Evolutionary conservation across 129 eudicot genomes (phyloP), one percentile per base, ranked within the genome.

Genomic region (Artemisia annua): DNA sequence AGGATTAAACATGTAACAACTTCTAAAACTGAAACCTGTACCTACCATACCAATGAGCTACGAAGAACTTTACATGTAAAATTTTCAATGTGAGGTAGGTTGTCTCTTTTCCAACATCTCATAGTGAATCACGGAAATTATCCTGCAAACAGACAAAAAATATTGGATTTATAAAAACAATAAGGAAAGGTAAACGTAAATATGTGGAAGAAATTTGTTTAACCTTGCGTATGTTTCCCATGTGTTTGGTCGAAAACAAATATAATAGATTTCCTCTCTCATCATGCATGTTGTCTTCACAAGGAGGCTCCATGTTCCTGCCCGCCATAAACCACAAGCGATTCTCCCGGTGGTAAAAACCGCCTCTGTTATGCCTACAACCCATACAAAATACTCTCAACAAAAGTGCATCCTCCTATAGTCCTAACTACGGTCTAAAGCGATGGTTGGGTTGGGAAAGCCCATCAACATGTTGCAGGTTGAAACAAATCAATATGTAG

Each of bases 151-250:
- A 28, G 5, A 57, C 46, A 55, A 4, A 18, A n/a, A n/a, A 10
- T 4, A 35, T 2, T 1, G 11, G 57, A 52, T 10, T 30, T 17
- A 16, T 10, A 5, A n/a, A 16, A 70, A 10, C 11, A 54, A 16
- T 16, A 52, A 4, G 22, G 11, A 4, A 52, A 69, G 28, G 3
- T 51, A 22, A 26, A 67, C 43, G 16, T 20, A 22, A 52, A 69
- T 15, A 24, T 39, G 46, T 39, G 10, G 46, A n/a, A n/a, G n/a
- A n/a, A 1, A 52, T 15, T 0, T 52, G 17, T 52, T 52, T 48
- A 59, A 91, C 98, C 98, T 92, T 92, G 75, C 85, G 87, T 63
- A 86, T 56, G 95, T 92, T 75, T 92, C 98, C 98, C 98, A 89
- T 53, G 94, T 85, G 70, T 87, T 92, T 14, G 98, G 72, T 92